phyloP scores from a whole-genome alignment of 2,329 filamentous ascomycete species.

The Sporothrix luriei region DNA sequence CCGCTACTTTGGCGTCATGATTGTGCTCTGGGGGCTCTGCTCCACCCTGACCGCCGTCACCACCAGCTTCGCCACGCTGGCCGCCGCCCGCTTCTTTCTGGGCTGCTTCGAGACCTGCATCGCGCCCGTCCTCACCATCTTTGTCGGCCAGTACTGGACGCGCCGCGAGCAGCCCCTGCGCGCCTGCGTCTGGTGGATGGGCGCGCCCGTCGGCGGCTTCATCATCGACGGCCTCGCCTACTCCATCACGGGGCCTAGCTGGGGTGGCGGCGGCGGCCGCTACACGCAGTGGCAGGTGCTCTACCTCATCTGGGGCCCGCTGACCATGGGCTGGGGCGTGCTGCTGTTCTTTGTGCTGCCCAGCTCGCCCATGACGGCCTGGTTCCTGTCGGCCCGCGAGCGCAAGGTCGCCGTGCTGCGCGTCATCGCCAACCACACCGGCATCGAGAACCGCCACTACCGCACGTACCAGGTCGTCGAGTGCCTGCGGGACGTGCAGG shows the following conservation, averaged over 20 bases:
- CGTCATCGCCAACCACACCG: constrained; percentile 44
- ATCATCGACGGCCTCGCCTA: constrained; percentile 29
- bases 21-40: constrained; percentile 40
- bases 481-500: constrained; percentile 42
- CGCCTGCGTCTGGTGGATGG: constrained; percentile 33
- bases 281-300: constrained; percentile 40
- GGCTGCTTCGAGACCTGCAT: constrained; percentile 33
- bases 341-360: constrained; percentile 42
- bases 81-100: constrained; percentile 32
- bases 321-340: constrained; percentile 41
- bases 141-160: constrained; percentile 32
- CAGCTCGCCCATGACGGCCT: constrained; percentile 50
- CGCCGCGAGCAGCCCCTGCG: constrained; percentile 33
- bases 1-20: constrained; percentile 48
- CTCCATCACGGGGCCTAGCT: constrained; percentile 26
- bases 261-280: constrained; percentile 29
- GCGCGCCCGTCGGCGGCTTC: constrained; percentile 30
- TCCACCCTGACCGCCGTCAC: constrained; percentile 16
- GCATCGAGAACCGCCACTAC: constrained; percentile 43
- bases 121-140: constrained; percentile 31
- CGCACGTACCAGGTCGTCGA: constrained; percentile 42
- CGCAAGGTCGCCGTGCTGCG: constrained; percentile 41
- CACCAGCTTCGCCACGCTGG: constrained; percentile 29
- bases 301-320: constrained; percentile 41
- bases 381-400: constrained; percentile 38